phyloP scores from a whole-genome alignment of 1,139 yeast species.

The Magnusiomyces tetraspermus region DNA sequence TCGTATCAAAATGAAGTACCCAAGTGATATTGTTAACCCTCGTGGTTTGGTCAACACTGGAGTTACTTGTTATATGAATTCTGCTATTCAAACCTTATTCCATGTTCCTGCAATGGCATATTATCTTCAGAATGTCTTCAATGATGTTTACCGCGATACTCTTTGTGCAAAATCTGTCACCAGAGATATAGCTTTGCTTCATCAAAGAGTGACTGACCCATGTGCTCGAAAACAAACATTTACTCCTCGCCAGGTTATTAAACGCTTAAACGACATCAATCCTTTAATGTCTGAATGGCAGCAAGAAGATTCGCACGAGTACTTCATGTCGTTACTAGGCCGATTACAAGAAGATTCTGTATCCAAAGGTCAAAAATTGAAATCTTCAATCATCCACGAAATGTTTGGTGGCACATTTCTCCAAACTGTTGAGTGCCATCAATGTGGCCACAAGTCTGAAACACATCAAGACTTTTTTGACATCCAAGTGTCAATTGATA shows the following conservation, averaged over 20 bases:
- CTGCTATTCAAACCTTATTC: constrained; percentile 82
- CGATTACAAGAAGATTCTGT: constrained; percentile 86
- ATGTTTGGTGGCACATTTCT: constrained; percentile 85
- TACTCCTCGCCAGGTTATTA: constrained; percentile 64
- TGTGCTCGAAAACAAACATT: constrained; percentile 25
- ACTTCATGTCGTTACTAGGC: constrained; percentile 82
- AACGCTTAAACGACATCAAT: constrained; percentile 71
- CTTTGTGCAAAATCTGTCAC: constrained; percentile 57
- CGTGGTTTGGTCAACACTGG: constrained; percentile 83
- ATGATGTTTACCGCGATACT: constrained; percentile 31
- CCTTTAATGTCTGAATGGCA: constrained; percentile 97
- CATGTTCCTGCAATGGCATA: constrained; percentile 89
- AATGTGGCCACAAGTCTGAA: constrained; percentile 70
- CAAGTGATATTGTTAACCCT: constrained; percentile 46
- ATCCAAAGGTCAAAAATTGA: constrained; percentile 76
- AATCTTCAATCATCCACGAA: constrained; percentile 76
- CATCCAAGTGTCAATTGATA: constrained; percentile 47
- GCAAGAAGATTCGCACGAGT: constrained; percentile 97
- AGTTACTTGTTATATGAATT: constrained; percentile 92
- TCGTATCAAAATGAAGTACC: constrained; percentile 52
- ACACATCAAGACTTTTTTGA: constrained; percentile 94
- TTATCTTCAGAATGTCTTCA: constrained; percentile 57
- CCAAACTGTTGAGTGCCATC: constrained; percentile 75
- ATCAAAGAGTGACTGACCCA: constrained; percentile 53
- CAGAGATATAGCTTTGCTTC: constrained; percentile 60